These are phyloP conservation scores for Neofusicoccum laricinum DNA, from an alignment of 2,329 filamentous ascomycete species.

Conservation along the genomic window DNA sequence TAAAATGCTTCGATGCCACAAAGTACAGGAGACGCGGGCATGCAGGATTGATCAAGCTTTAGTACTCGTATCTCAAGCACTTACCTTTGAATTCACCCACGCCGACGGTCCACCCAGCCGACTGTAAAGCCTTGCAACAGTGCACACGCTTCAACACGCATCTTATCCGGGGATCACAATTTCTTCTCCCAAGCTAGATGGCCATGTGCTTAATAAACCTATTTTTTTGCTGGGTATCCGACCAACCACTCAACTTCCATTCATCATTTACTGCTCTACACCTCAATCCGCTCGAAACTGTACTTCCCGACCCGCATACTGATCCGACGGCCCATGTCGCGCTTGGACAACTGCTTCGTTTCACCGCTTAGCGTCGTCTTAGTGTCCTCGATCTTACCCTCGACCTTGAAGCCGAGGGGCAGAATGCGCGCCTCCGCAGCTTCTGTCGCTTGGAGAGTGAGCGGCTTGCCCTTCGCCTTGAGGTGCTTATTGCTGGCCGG, in stretches of 20 bases:
- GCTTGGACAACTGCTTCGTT: conserved; percentile 63
- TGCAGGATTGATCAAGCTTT: background rate
- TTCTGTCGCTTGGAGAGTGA: conserved; percentile 31
- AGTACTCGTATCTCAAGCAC: background rate
- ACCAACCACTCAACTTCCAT: background rate
- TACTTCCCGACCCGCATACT: conserved; percentile 80
- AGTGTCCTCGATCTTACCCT: conserved; percentile 43
- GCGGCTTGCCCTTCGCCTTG: conserved; percentile 45
- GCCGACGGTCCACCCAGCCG: too few relatives aligned
- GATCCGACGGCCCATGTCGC: conserved; percentile 74
- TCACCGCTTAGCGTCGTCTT: conserved; percentile 68
- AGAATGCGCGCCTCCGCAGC: conserved; percentile 48
- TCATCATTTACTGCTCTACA: conserved; percentile 18
- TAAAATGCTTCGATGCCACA: background rate
- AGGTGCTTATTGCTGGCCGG: conserved; percentile 17
- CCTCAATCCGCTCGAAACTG: conserved; percentile 69
- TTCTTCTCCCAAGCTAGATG: too few relatives aligned
- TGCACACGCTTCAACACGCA: too few relatives aligned
- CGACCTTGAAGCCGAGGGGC: conserved; percentile 69
- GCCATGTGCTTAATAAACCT: too few relatives aligned
- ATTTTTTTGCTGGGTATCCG: background rate
- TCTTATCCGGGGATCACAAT: too few relatives aligned
- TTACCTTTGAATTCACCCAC: background rate
- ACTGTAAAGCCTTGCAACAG: too few relatives aligned
- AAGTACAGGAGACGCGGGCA: background rate